phyloP scores from a whole-genome alignment of 2,329 filamentous ascomycete genomes.

The Fusarium algeriense region DNA sequence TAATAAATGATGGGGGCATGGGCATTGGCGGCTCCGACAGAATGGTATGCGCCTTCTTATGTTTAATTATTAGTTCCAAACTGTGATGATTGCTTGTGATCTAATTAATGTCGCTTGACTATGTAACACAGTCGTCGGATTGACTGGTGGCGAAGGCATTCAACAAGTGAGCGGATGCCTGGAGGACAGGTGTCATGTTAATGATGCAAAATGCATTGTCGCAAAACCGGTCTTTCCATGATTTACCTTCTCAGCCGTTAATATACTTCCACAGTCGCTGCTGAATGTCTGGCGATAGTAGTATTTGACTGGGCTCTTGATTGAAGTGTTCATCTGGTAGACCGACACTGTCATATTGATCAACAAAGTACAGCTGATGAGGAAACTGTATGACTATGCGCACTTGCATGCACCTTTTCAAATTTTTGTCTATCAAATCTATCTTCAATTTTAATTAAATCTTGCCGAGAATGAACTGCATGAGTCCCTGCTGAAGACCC shows the following conservation, averaged over 20 bases:
- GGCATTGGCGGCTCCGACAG: background rate
- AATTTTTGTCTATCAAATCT: background rate
- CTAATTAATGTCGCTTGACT: too few species aligned
- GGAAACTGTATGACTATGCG: background rate
- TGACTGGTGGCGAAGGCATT: background rate
- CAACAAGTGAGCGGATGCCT: too few species aligned
- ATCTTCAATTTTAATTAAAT: background rate
- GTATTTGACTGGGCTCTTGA: background rate
- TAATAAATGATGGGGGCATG: constrained; percentile 15
- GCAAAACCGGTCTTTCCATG: background rate
- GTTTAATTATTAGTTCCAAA: background rate
- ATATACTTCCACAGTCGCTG: too few species aligned
- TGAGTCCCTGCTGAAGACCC: constrained; percentile 40
- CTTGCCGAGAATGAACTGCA: constrained; percentile 40
- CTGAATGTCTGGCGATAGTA: background rate
- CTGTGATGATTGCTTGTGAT: background rate
- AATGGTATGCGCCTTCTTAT: background rate
- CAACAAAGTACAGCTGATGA: too few species aligned
- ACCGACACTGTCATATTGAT: background rate
- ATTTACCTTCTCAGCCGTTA: too few species aligned
- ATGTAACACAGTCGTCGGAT: background rate
- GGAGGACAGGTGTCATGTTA: background rate
- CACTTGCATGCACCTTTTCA: background rate
- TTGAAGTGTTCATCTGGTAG: background rate
- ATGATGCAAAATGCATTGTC: background rate